These are phyloP conservation scores for Friedmanniomyces endolithicus DNA, from an alignment of 495 filamentous ascomycete species.

Conservation along the genomic window DNA sequence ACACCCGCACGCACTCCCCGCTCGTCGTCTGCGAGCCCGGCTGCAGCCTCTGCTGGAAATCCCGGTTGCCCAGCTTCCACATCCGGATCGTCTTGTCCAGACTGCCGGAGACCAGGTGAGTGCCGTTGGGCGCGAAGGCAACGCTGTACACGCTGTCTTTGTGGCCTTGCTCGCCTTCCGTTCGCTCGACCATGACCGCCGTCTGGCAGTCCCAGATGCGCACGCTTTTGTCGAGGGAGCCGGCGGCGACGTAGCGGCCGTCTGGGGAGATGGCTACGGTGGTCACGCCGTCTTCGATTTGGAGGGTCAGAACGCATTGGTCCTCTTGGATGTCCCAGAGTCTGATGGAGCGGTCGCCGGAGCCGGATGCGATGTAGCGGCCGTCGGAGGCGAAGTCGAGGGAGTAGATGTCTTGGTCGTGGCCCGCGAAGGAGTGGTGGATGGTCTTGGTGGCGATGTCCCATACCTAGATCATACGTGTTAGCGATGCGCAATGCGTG, in stretches of 20 bases:
- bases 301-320: slow-evolving; percentile 24
- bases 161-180: slow-evolving; percentile 34
- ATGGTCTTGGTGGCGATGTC: slow-evolving; percentile 29
- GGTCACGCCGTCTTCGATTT: slow-evolving; percentile 35
- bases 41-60: not conserved
- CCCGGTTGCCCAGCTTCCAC: slow-evolving; percentile 29
- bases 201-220: slow-evolving; percentile 32
- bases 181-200: slow-evolving; percentile 27
- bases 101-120: slow-evolving; percentile 29
- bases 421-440: slow-evolving; percentile 30
- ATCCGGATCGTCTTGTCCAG: slow-evolving; percentile 37
- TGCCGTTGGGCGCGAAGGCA: slow-evolving; percentile 30
- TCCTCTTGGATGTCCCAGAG: slow-evolving; percentile 32
- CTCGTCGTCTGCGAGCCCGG: slow-evolving; percentile 16
- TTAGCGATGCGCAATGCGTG: slow-evolving; percentile 8
- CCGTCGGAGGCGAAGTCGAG: slow-evolving; percentile 34
- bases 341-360: slow-evolving; percentile 32
- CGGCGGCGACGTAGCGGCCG: slow-evolving; percentile 33
- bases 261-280: slow-evolving; percentile 35
- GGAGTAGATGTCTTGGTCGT: slow-evolving; percentile 36
- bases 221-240: slow-evolving; percentile 34
- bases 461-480: slow-evolving; percentile 27
- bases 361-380: slow-evolving; percentile 32
- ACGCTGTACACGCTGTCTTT: slow-evolving; percentile 34
- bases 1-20: slow-evolving; percentile 32